Conservation (phyloP, 768 basidiomycete species). For the Dictyophora rubrovolvata region DNA sequence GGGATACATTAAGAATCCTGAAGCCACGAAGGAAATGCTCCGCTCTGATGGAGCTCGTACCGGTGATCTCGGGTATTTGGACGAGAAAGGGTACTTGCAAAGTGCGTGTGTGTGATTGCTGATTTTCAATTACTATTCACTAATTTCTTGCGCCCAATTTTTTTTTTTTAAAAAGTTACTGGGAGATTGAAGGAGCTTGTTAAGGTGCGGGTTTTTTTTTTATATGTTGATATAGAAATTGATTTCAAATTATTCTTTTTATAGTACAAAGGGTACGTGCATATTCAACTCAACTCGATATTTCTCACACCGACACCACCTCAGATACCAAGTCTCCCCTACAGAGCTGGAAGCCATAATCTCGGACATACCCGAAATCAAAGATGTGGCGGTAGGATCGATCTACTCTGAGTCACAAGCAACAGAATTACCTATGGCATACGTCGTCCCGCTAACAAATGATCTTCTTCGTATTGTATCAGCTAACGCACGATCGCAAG, state of each 20-base stretch:
- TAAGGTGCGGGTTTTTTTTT: neutral
- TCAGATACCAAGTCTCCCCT: constrained; percentile 19
- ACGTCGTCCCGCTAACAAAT: neutral
- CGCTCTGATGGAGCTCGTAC: constrained; percentile 11
- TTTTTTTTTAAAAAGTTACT: constrained; percentile 35
- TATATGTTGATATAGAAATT: neutral
- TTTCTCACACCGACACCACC: neutral
- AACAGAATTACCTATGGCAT: constrained; percentile 3
- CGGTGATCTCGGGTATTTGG: constrained; percentile 13
- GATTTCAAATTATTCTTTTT: neutral
- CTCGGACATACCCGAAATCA: constrained; percentile 18
- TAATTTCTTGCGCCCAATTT: constrained; percentile 18
- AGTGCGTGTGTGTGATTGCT: neutral
- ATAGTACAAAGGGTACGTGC: constrained; percentile 17
- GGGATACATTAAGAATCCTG: constrained; percentile 15
- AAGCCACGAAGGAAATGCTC: constrained; percentile 11
- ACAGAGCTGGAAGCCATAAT: constrained; percentile 25
- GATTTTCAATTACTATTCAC: neutral
- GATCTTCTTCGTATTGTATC: neutral
- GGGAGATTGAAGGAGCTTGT: constrained; percentile 1
- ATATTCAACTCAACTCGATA: constrained; percentile 32
- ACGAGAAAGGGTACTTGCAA: neutral
- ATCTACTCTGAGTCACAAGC: neutral
- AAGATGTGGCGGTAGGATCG: constrained; percentile 15
- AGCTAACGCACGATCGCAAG: neutral